Base-by-base conservation (phyloP, 75 land plant species). In the Ceratopteris richardii region DNA sequence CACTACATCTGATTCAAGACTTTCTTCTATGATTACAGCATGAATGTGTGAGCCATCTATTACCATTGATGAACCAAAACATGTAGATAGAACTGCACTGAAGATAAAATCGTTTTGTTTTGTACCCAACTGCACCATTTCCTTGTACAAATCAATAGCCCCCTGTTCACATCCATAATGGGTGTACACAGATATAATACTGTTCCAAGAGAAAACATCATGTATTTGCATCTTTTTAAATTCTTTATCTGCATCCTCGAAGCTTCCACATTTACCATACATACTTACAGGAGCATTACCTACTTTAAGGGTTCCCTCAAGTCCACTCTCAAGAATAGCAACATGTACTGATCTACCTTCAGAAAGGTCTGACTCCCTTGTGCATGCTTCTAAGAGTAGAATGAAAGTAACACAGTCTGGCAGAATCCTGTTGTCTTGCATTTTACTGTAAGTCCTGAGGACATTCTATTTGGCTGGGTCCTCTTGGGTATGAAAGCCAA, bases 201-300 rank as follows among this genome's bases (percentile, higher is more conserved):
- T 56, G 30, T 63, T 69, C 72, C 72, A 69, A n/a, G 72, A 36
- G 14, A 69, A 30, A 14, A 51, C 29, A 42, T 64, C 68, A 13
- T 55, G 44, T 12, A 19, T n/a, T 13, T 21, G 26, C 61, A 64
- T 43, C 29, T 57, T 63, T 1, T 52, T 39, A 31, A 70, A 70
- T 6, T 55, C 23, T 21, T 44, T 19, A 12, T 37, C 42, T 10
- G 73, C 73, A 43, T 64, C 69, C 16, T 57, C 61, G 11, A 70
- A 14, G 11, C 47, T 29, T n/a, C 73, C 73, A 55, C 59, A 70
- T 65, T 70, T 70, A 4, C 51, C 44, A 27, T 63, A 63, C 57
- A 64, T 31, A 18, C 40, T 41, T 31, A 69, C 37, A 24, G 53
- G 58, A 3, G 71, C 56, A 23, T 52, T 68, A 7, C 67, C 71